phyloP scores from a whole-genome alignment of 352 stramenopile genomes.

The Thraustochytrium striatum region DNA sequence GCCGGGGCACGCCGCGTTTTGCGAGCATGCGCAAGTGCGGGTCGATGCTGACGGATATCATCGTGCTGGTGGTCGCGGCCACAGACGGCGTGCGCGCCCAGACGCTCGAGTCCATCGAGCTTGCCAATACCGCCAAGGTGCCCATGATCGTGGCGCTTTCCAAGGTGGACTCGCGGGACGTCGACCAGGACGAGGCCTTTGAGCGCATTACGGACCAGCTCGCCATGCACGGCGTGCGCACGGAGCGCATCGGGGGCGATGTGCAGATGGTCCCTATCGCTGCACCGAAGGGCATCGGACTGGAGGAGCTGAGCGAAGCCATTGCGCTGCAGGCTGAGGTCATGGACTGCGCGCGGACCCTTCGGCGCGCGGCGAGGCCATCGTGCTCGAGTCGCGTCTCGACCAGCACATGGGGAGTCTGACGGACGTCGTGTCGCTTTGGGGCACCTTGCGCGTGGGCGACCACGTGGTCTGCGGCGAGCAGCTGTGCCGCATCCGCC shows the following conservation, averaged over 20 bases:
- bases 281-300: constrained; percentile 84
- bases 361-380: constrained; percentile 75
- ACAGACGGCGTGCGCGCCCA: constrained; percentile 97
- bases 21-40: constrained; percentile 94
- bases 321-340: constrained; percentile 94
- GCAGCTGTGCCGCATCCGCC: constrained; percentile 87
- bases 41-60: constrained; percentile 93
- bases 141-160: constrained; percentile 95
- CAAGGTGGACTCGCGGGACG: constrained; percentile 82
- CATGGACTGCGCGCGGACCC: constrained; percentile 89
- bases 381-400: constrained; percentile 93
- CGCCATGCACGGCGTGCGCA: constrained; percentile 81
- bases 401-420: constrained; percentile 86
- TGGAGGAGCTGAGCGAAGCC: constrained; percentile 93
- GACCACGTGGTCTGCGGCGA: constrained; percentile 89
- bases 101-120: constrained; percentile 93
- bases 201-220: constrained; percentile 66
- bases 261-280: constrained; percentile 89
- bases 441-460: constrained; percentile 88
- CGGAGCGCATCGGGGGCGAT: constrained; percentile 88
- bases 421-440: constrained; percentile 91
- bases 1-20: constrained; percentile 97
- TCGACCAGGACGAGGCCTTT: constrained; percentile 62
- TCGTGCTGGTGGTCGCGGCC: constrained; percentile 93
- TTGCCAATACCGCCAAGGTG: constrained; percentile 87